These are phyloP conservation scores for Fraxinus americana DNA, from an alignment of 257 asterid species.

Conservation along the genomic window DNA sequence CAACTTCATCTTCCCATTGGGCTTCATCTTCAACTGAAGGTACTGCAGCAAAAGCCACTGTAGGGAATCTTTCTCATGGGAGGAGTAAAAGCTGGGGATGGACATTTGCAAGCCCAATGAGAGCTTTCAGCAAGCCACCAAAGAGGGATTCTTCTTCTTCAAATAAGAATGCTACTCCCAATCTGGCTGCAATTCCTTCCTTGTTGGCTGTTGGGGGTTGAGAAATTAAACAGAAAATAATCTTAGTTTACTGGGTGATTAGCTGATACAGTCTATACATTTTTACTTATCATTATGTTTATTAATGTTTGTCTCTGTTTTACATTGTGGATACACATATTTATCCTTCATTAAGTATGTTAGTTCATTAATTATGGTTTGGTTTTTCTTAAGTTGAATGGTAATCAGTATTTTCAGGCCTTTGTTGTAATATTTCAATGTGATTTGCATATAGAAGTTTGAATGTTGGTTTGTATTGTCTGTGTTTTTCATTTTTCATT, in stretches of 20 bases:
- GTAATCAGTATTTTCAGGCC: too few species aligned
- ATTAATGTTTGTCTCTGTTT: conserved; percentile 13
- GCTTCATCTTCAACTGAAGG: conserved; percentile 62
- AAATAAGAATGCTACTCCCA: conserved; percentile 64
- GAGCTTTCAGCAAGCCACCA: conserved; percentile 73
- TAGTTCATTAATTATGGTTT: conserved; percentile 25
- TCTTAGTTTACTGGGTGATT: conserved; percentile 28
- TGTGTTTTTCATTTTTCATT: too few species aligned
- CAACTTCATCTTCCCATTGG: conserved; percentile 66
- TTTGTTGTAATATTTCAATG: background rate
- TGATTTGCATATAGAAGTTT: background rate
- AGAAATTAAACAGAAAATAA: conserved; percentile 33
- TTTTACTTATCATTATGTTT: conserved; percentile 37
- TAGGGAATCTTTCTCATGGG: conserved; percentile 58
- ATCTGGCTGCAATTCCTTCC: conserved; percentile 84
- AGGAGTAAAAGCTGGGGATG: conserved; percentile 97
- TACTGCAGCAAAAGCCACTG: conserved; percentile 24
- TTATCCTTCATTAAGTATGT: conserved; percentile 35
- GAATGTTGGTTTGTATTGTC: background rate
- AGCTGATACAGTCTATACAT: conserved; percentile 38
- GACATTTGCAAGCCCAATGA: conserved; percentile 96
- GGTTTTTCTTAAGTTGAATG: too few species aligned
- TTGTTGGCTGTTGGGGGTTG: conserved; percentile 74
- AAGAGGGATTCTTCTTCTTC: conserved; percentile 52
- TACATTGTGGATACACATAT: too few species aligned